phyloP scores from a whole-genome alignment of 106 monocot species.

The Gastrodia elata region DNA sequence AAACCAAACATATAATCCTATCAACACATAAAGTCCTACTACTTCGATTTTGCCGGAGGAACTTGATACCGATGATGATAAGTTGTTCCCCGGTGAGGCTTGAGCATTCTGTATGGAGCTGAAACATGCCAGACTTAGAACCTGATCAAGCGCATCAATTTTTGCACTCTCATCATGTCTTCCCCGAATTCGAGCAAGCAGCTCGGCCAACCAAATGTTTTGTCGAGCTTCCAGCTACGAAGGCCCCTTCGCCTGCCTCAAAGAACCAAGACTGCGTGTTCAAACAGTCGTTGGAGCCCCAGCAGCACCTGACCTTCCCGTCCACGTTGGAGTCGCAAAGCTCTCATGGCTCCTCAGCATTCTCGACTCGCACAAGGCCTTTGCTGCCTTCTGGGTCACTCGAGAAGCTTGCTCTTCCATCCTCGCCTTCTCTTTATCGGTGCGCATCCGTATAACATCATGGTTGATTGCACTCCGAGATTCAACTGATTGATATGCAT shows the following conservation, averaged over 20 bases:
- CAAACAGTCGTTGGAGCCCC: slow-evolving; percentile 56
- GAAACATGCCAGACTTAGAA: too few species aligned
- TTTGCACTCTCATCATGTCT: slow-evolving; percentile 54
- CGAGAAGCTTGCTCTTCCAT: slow-evolving; percentile 79
- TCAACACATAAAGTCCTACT: too few species aligned
- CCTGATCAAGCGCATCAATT: slow-evolving; percentile 42
- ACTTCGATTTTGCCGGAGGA: too few species aligned
- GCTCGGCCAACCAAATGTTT: slow-evolving; percentile 60
- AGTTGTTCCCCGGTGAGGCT: too few species aligned
- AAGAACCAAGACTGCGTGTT: slow-evolving; percentile 30
- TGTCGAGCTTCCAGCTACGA: slow-evolving; percentile 49
- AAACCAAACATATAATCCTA: too few species aligned
- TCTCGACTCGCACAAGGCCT: slow-evolving; percentile 73
- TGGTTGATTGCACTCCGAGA: slow-evolving; percentile 86
- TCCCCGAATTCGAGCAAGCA: slow-evolving; percentile 54
- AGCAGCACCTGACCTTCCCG: slow-evolving; percentile 75
- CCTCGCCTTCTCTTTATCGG: slow-evolving; percentile 53
- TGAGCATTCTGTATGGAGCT: too few species aligned
- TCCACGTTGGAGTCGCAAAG: slow-evolving; percentile 89
- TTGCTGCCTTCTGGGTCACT: slow-evolving; percentile 84
- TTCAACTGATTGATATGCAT: neutral
- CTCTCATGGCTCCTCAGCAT: slow-evolving; percentile 63
- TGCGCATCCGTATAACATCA: slow-evolving; percentile 86
- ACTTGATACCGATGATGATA: too few species aligned
- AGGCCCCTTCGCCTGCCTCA: slow-evolving; percentile 8